Percentiles rank a stretch among this genome's conserved stretches.
phyloP scores from a whole-genome alignment of 371 early-diverging fungal genomes.

The Circinella minor region DNA sequence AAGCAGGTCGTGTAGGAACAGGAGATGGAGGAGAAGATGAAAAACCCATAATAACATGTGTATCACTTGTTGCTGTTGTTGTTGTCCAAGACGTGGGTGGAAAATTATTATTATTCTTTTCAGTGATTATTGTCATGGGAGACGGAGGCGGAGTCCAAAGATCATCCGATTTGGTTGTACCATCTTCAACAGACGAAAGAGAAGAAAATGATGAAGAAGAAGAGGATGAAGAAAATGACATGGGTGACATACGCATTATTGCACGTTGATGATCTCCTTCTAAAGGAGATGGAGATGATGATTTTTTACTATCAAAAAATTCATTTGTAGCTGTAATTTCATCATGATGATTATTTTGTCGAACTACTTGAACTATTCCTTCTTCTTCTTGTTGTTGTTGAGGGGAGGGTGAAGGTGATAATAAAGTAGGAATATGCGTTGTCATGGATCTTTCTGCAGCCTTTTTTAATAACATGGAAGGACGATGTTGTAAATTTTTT shows the following conservation, averaged over 20 bases:
- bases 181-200: conserved; percentile 17
- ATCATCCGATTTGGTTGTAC: conserved; percentile 14
- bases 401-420: neutral
- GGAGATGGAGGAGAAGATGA: conserved; percentile 18
- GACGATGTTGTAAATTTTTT: conserved; percentile 13
- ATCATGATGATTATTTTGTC: neutral
- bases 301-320: neutral
- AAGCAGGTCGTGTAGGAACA: conserved; percentile 9
- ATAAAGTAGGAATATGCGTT: neutral
- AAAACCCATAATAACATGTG: conserved; percentile 2
- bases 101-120: neutral
- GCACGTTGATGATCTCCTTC: conserved; percentile 6
- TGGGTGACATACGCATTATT: conserved; percentile 11
- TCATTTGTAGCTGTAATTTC: neutral
- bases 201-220: conserved; percentile 26
- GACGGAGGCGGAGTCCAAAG: conserved; percentile 22
- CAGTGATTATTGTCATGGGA: conserved; percentile 14
- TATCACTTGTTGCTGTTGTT: neutral
- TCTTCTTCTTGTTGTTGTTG: neutral
- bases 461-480: conserved; percentile 30
- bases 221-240: conserved; percentile 23
- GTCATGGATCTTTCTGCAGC: conserved; percentile 20
- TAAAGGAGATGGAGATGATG: neutral
- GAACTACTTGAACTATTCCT: too few species aligned
- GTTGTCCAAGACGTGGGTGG: neutral